Percentiles rank a stretch among this genome's conserved stretches.
These are phyloP conservation scores for Salvia miltiorrhiza DNA, from an alignment of 257 asterid species.

Conservation along the genomic window DNA sequence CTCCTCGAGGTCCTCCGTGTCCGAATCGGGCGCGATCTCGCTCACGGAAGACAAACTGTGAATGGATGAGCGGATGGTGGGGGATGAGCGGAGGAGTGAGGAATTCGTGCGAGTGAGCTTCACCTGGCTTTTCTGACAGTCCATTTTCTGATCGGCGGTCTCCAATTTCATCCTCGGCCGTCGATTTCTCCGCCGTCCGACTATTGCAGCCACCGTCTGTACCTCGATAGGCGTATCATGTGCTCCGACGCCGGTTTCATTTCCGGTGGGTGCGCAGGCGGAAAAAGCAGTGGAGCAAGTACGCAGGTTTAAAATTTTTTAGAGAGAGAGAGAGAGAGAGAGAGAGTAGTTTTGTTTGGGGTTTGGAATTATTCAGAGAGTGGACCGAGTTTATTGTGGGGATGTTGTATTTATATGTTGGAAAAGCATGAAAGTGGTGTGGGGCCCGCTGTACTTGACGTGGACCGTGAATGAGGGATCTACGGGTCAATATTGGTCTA, in stretches of 20 bases:
- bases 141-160: constrained; percentile 46
- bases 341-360: constrained; percentile 8
- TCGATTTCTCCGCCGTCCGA: not conserved
- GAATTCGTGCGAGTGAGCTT: constrained; percentile 81
- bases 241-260: constrained; percentile 64
- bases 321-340: constrained; percentile 3
- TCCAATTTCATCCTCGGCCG: constrained; percentile 22
- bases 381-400: constrained; percentile 40
- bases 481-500: constrained; percentile 4
- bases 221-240: constrained; percentile 46
- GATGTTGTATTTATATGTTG: constrained; percentile 34
- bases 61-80: constrained; percentile 75
- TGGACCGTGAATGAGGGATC: constrained; percentile 37
- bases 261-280: constrained; percentile 42
- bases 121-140: constrained; percentile 66
- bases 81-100: constrained; percentile 92
- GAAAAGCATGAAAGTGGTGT: constrained; percentile 19
- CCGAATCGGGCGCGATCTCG: constrained; percentile 54
- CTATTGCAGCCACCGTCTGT: constrained; percentile 40
- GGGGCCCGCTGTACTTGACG: constrained; percentile 39
- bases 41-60: constrained; percentile 74
- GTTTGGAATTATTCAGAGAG: constrained; percentile 29
- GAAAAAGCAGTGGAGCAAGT: constrained; percentile 14
- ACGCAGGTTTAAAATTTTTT: constrained; percentile 28
- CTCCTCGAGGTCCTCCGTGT: constrained; percentile 67